These are phyloP conservation scores for Acacia confusa DNA, from an alignment of 306 rosid genomes.

Conservation along the genomic window DNA sequence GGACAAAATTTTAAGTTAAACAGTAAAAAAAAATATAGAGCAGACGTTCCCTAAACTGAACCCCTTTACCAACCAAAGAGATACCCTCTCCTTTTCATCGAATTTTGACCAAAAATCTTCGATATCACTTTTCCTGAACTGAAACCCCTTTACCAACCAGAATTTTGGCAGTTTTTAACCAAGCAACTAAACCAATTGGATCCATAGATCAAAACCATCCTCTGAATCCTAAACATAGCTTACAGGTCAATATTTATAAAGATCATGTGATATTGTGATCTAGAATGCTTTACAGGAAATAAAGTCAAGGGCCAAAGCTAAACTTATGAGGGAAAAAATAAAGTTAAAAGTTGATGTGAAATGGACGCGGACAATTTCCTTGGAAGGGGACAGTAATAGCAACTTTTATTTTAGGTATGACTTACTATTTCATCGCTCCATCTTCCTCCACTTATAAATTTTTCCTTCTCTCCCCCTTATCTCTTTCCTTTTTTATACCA, in stretches of 20 bases:
- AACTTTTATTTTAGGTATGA: no score
- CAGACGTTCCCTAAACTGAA: no score
- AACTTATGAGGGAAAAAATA: neutral
- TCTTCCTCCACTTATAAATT: no score
- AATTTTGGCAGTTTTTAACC: neutral
- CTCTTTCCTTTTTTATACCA: no score
- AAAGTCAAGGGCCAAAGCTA: neutral
- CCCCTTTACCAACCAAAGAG: no score
- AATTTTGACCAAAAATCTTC: no score
- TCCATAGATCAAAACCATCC: neutral
- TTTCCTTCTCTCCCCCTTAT: no score
- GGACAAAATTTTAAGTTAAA: no score
- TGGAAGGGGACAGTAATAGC: neutral
- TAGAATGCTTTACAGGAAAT: neutral
- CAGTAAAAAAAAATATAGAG: no score
- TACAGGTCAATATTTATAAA: neutral
- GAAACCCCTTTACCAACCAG: no score
- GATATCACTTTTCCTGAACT: no score
- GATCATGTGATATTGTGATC: neutral
- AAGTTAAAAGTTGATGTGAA: neutral
- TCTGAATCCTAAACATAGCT: neutral
- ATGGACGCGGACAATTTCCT: neutral
- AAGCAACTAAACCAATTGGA: neutral
- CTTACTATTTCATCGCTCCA: conserved; percentile 76
- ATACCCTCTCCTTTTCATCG: no score